These are phyloP conservation scores for Trypanosoma platydactyli DNA, from an alignment of 208 protist genomes.

Conservation along the genomic window DNA sequence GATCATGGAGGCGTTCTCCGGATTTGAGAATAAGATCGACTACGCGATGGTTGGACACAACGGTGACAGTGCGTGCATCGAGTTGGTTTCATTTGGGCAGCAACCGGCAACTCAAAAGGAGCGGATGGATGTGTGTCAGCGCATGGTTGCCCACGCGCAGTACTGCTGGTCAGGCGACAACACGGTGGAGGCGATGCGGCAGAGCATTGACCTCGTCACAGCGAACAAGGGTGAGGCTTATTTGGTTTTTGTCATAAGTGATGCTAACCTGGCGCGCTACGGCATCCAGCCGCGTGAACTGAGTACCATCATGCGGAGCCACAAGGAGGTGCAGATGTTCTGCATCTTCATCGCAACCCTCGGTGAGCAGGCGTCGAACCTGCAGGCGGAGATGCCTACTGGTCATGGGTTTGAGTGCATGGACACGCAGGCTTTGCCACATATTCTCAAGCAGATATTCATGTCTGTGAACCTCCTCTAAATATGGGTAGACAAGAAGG, in stretches of 20 bases:
- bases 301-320: constrained; percentile 61
- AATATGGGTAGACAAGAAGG: not conserved
- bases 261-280: constrained; percentile 94
- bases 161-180: constrained; percentile 93
- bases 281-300: constrained; percentile 84
- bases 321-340: constrained; percentile 86
- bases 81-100: constrained; percentile 70
- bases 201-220: constrained; percentile 70
- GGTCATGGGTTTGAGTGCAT: constrained; percentile 89
- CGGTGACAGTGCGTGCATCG: constrained; percentile 81
- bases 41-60: constrained; percentile 91
- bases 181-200: constrained; percentile 85
- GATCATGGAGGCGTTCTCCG: constrained; percentile 91
- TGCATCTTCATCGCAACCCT: constrained; percentile 92
- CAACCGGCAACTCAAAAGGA: constrained; percentile 73
- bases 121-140: constrained; percentile 79
- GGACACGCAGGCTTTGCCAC: constrained; percentile 79
- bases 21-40: constrained; percentile 86
- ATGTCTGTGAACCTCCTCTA: constrained; percentile 70
- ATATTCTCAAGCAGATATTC: constrained; percentile 90
- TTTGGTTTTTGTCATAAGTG: constrained; percentile 94
- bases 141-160: constrained; percentile 93
- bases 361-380: constrained; percentile 69
- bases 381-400: constrained; percentile 72
- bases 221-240: constrained; percentile 87